Evolutionary conservation across 805 yeast species (phyloP), one percentile per base, ranked within the genome.

Genomic region (Candida khao-thaluensis): DNA sequence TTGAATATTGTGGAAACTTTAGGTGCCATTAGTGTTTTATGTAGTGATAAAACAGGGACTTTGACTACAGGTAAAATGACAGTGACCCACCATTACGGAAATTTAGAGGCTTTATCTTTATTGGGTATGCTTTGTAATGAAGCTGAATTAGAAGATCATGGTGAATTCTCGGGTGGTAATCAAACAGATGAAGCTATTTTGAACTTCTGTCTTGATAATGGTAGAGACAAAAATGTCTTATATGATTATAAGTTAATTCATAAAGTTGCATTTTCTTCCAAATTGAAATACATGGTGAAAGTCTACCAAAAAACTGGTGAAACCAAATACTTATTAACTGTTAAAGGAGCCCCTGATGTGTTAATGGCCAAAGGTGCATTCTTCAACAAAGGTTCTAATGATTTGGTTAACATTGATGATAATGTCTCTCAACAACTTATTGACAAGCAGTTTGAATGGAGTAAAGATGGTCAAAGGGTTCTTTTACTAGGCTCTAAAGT

Each of bases 1-100:
- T 56, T 74, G 38, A 54, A 73, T 10, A 67, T 71, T 17, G 75
- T 76, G 17, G 83, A 78, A 52, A 77, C 82, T 12, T 60, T 78
- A 47, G 83, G 82, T 10, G 67, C 77, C 11, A 74, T 76, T 15
- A 72, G 74, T 50, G 77, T 54, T 35, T 47, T 67, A 29, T 68
- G 71, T 44, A 62, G 64, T 18, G 73, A 67, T 43, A 68, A 68
- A 42, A 68, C 73, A 6, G 73, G 73, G 10, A 68, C 73, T 3
- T 57, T 77, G 32, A 77, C 82, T 21, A 63, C 72, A 46, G 75
- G 75, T 51, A 62, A 64, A 40, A 74, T 76, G 75, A 42, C 56
- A 24, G 74, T 69, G 1, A 65, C 67, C 1, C 50, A 35, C 11
- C 20, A 15, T 20, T 18, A 12, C 20, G 41, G 39, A 7, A 47